Evolutionary conservation across 345 rosid species (phyloP).

Genomic region (Erodium maritimum): DNA sequence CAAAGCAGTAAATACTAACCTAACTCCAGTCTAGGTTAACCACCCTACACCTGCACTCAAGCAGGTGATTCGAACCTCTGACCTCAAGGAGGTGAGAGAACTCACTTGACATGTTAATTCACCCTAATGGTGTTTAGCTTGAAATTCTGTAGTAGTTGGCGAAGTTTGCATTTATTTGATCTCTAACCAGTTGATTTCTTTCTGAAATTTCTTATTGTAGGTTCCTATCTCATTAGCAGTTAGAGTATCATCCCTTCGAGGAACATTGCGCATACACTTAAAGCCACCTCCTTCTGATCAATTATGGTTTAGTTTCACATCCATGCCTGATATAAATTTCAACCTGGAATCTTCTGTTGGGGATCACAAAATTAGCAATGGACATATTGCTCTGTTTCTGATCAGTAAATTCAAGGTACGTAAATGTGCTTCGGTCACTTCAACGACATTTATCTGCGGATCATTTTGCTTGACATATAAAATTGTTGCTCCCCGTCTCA

Average conservation of each 20-base stretch:
- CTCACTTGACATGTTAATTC: neutral
- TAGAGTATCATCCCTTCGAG: slow-evolving; percentile 66
- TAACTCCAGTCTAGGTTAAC: no score
- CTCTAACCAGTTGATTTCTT: slow-evolving; percentile 8
- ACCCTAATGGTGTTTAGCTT: neutral
- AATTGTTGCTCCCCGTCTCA: no score
- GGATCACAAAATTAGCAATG: slow-evolving; percentile 68
- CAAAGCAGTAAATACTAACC: no score
- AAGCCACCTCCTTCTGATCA: slow-evolving; percentile 97
- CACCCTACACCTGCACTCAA: no score
- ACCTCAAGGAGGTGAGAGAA: no score
- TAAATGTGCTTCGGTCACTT: slow-evolving; percentile 4
- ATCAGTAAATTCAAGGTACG: slow-evolving; percentile 74
- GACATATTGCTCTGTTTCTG: slow-evolving; percentile 56
- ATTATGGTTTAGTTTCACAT: slow-evolving; percentile 81
- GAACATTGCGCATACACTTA: slow-evolving; percentile 63
- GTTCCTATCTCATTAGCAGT: slow-evolving; percentile 80
- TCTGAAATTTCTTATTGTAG: slow-evolving; percentile 21
- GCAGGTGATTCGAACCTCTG: no score
- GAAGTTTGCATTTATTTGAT: neutral
- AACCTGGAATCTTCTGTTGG: slow-evolving; percentile 71
- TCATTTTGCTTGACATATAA: neutral
- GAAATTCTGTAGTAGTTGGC: neutral
- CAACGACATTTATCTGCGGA: neutral
- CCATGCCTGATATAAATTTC: slow-evolving; percentile 80